phyloP scores from a whole-genome alignment of 1,139 yeast species.

The Hyphopichia khmerensis region DNA sequence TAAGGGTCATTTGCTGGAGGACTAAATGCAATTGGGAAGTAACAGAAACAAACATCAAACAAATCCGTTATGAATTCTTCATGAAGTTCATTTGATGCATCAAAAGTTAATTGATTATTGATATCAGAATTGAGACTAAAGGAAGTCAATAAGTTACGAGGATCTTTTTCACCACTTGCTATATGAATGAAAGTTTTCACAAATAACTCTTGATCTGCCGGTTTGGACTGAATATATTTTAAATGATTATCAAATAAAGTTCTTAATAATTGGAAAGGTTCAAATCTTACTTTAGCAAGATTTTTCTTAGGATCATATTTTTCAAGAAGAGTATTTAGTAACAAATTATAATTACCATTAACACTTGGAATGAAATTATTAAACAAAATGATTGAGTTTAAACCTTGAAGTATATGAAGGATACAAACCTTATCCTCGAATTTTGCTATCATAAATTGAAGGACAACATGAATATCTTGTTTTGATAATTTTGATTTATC shows the following conservation, averaged over 20 bases:
- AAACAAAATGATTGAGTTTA: conserved; percentile 53
- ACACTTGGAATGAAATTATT: conserved; percentile 34
- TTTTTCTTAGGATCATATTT: conserved; percentile 59
- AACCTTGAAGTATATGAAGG: conserved; percentile 53
- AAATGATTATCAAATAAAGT: conserved; percentile 25
- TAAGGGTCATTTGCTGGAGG: conserved; percentile 94
- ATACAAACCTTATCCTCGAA: conserved; percentile 63
- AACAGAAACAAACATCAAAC: conserved; percentile 89
- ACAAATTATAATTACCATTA: conserved; percentile 23
- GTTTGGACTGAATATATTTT: conserved; percentile 13
- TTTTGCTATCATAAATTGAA: conserved; percentile 63
- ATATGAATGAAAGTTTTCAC: conserved; percentile 61
- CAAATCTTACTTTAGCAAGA: conserved; percentile 65
- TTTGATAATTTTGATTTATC: conserved; percentile 41
- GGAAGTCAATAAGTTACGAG: conserved; percentile 74
- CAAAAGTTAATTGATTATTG: conserved; percentile 44
- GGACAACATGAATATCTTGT: conserved; percentile 68
- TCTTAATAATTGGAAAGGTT: conserved; percentile 53
- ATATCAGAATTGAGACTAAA: conserved; percentile 58
- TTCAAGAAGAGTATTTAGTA: conserved; percentile 43
- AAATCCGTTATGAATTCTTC: conserved; percentile 46
- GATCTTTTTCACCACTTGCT: conserved; percentile 92
- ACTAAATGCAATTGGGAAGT: conserved; percentile 92
- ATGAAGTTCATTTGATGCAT: conserved; percentile 36
- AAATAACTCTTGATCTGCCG: conserved; percentile 32